phyloP scores from a whole-genome alignment of 495 filamentous ascomycete species.

The Tetracladium setigerum region DNA sequence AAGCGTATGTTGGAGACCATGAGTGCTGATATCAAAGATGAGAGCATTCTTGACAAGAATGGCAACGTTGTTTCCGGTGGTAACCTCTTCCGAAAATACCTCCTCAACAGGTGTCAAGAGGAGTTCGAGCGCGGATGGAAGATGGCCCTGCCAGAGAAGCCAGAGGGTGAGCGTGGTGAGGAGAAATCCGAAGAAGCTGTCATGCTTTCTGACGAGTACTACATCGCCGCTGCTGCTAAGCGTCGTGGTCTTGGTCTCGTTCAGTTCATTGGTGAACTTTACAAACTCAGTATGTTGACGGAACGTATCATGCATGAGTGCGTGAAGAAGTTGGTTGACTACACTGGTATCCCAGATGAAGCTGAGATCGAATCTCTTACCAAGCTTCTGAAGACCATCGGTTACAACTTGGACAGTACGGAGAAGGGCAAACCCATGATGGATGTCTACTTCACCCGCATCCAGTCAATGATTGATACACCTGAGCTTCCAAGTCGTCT shows the following conservation, averaged over 20 bases:
- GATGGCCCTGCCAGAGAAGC: constrained; percentile 72
- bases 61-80: constrained; percentile 86
- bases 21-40: constrained; percentile 92
- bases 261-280: constrained; percentile 98
- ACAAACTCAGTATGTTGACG: constrained; percentile 97
- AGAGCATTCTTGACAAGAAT: constrained; percentile 79
- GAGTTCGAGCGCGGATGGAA: constrained; percentile 99
- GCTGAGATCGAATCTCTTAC: constrained; percentile 91
- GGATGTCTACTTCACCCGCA: constrained; percentile 89
- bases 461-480: constrained; percentile 68
- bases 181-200: constrained; percentile 55
- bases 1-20: constrained; percentile 93
- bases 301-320: constrained; percentile 99
- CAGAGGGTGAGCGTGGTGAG: constrained; percentile 55
- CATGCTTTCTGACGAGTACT: constrained; percentile 96
- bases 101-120: constrained; percentile 96
- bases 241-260: constrained; percentile 94
- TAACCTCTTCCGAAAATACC: constrained; percentile 93
- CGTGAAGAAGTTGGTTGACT: constrained; percentile 93
- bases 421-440: constrained; percentile 79
- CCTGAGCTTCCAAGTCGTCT: constrained; percentile 77
- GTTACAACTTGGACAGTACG: constrained; percentile 69
- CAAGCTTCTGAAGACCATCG: constrained; percentile 87
- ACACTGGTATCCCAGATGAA: constrained; percentile 87
- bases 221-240: constrained; percentile 91